Base-by-base conservation (phyloP, 2,329 filamentous ascomycete genomes). In the Byssochlamys sp. region DNA sequence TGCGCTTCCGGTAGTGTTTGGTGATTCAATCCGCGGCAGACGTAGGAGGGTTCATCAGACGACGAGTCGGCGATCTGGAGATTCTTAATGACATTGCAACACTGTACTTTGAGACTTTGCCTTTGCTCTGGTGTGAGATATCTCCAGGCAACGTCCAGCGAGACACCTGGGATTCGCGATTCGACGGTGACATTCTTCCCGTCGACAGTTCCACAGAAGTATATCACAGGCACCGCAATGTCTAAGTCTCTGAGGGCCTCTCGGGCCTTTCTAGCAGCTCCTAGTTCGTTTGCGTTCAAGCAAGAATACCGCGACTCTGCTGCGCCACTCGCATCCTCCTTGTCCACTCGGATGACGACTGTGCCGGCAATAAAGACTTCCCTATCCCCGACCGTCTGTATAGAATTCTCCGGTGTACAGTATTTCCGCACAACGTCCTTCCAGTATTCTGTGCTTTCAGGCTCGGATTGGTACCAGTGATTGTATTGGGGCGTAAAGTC, bases 121-220 rank as follows among this genome's bases (percentile, higher is more conserved):
- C 73, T 70, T 58, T 75, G 67, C 19, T 66, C 63, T 7, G 57
- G n/a, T 24, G 63, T 66, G 25, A 76, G 67, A 55, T 73, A 70
- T 25, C 63, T 70, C 70, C 68, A 75, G n/a, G 67, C 71, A 50
- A 70, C 65, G 49, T 74, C 69, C 29, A 76, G 61, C 12, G 73
- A 70, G 53, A 74, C 69, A 3, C 73, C 73, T 3, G 73, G 71
- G 25, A 75, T 71, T 50, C 73, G 65, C 12, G 72, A 72, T 61
- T 75, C 72, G 49, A 74, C 67, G 6, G 73, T 70, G 48, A 75
- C 65, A 58, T 75, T 74, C 55, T 69, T 73, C 49, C 67, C 71
- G 27, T 71, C 68, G 51, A 76, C 64, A 31, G 63, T 70, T 12
- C 71, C 70, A 55, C 66, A 72, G n/a, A 73, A 74, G 54, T 70